A percentile compares a stretch with the other conserved stretches of the same genome.
Evolutionary conservation across 345 rosid species (phyloP).

Genomic region (Kandelia obovata): DNA sequence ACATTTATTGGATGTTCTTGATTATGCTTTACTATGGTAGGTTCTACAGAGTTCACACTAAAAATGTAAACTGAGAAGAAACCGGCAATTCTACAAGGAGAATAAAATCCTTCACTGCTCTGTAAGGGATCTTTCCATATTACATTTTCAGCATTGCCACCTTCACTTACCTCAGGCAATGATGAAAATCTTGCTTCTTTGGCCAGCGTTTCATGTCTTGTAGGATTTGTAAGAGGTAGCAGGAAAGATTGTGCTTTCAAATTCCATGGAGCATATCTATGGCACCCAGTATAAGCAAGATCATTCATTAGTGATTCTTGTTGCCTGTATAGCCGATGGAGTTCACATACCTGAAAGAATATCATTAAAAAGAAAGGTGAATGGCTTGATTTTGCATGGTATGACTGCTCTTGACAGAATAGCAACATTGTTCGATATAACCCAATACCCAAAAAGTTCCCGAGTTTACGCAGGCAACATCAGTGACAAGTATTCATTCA

Average conservation of each 20-base stretch:
- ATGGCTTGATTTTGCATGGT: neutral
- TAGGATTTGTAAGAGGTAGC: conserved; percentile 12
- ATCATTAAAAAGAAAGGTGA: conserved; percentile 8
- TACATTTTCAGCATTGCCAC: neutral
- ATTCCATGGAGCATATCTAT: conserved; percentile 21
- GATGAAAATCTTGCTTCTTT: conserved; percentile 19
- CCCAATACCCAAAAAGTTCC: neutral
- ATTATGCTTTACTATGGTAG: neutral
- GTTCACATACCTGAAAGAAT: conserved; percentile 42
- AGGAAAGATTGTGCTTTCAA: conserved; percentile 18
- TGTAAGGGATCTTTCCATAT: neutral
- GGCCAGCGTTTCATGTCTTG: conserved; percentile 12
- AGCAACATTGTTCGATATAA: neutral
- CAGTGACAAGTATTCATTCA: neutral
- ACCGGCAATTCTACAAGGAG: too few relatives aligned
- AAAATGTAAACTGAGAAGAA: neutral
- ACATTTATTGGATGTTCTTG: neutral
- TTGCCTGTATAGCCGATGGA: conserved; percentile 36
- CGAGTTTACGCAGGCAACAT: conserved; percentile 1
- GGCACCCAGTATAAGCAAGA: conserved; percentile 16
- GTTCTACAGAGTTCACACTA: neutral
- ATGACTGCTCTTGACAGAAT: neutral
- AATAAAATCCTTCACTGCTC: neutral
- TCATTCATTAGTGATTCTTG: conserved; percentile 42
- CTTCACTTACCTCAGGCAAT: conserved; percentile 24